Percentiles rank a stretch among this genome's conserved stretches.
Evolutionary conservation across 2,329 filamentous ascomycete genomes (phyloP).

Genomic region (Thielaviopsis euricoi): DNA sequence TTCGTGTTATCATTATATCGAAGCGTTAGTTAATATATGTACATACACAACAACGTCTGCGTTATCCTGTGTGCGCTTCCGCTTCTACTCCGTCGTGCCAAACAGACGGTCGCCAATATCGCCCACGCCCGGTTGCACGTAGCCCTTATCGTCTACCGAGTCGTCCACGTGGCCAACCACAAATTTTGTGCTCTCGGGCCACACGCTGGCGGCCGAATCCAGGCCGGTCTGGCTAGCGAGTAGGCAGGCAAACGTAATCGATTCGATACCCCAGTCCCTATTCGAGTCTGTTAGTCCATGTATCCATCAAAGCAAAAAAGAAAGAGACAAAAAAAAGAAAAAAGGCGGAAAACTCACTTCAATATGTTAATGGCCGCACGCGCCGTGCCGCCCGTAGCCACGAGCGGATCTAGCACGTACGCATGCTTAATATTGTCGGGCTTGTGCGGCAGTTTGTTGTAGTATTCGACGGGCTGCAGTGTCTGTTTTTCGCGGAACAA

Average conservation of each 20-base stretch:
- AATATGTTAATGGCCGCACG: conserved; percentile 80
- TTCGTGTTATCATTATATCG: neutral
- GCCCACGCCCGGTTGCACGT: conserved; percentile 80
- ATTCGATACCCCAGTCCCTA: conserved; percentile 72
- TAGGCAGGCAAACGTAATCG: conserved; percentile 60
- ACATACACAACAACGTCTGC: too few relatives aligned
- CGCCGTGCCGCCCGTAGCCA: conserved; percentile 83
- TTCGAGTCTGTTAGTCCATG: conserved; percentile 1
- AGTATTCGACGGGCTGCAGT: conserved; percentile 86
- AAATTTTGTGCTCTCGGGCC: conserved; percentile 61
- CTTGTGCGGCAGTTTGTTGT: conserved; percentile 87
- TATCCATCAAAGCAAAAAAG: too few relatives aligned
- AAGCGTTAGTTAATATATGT: neutral
- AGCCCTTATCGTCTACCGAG: conserved; percentile 59
- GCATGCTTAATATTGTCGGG: conserved; percentile 36
- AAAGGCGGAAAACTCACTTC: too few relatives aligned
- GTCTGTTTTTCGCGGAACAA: conserved; percentile 83
- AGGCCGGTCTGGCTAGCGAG: conserved; percentile 61
- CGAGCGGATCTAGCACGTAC: conserved; percentile 79
- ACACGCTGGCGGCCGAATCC: conserved; percentile 53
- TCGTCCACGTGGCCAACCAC: conserved; percentile 71
- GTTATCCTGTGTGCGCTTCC: neutral
- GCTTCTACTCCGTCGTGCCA: conserved; percentile 12
- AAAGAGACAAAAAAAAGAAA: too few relatives aligned
- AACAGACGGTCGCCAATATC: conserved; percentile 86